Evolutionary conservation across 2,329 filamentous ascomycete species (phyloP).

Genomic region (Penicillium hordei): DNA sequence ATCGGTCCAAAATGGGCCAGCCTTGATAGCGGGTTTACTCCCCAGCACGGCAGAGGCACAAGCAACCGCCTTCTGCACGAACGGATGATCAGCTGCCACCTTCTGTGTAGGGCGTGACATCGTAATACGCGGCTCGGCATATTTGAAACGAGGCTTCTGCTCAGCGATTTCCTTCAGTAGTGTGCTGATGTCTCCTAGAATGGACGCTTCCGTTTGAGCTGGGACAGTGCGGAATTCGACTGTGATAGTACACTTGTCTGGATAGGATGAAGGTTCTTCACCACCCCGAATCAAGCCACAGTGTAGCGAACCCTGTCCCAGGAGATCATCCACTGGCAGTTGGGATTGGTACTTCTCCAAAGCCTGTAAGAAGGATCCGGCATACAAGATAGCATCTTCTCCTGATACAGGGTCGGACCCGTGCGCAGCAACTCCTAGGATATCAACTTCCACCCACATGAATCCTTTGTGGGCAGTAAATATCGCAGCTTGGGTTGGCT

Average conservation of each 20-base stretch:
- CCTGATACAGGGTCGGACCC: slow-evolving; percentile 45
- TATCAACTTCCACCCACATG: slow-evolving; percentile 36
- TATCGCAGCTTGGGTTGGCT: slow-evolving; percentile 49
- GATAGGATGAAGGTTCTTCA: slow-evolving; percentile 55
- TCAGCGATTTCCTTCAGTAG: slow-evolving; percentile 38
- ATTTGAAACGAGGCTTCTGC: slow-evolving; percentile 43
- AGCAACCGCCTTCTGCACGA: slow-evolving; percentile 38
- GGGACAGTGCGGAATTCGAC: slow-evolving; percentile 53
- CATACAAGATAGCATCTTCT: slow-evolving; percentile 52
- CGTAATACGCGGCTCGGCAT: slow-evolving; percentile 39
- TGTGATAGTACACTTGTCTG: slow-evolving; percentile 49
- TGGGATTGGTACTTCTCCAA: slow-evolving; percentile 46
- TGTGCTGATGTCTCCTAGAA: slow-evolving; percentile 40
- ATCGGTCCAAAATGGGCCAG: slow-evolving; percentile 52
- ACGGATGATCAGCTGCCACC: slow-evolving; percentile 43
- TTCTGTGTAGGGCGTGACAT: slow-evolving; percentile 48
- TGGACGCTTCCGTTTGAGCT: slow-evolving; percentile 42
- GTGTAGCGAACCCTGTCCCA: slow-evolving; percentile 48
- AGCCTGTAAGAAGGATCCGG: slow-evolving; percentile 50
- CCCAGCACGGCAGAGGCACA: slow-evolving; percentile 32
- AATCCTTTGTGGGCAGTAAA: slow-evolving; percentile 54
- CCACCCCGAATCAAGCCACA: slow-evolving; percentile 52
- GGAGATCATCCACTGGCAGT: slow-evolving; percentile 36
- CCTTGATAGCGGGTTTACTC: slow-evolving; percentile 25
- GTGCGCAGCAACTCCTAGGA: slow-evolving; percentile 38